Evolutionary conservation across 345 rosid genomes (phyloP), one percentile per base, ranked within the genome.

Genomic region (Dovyalis caffra): DNA sequence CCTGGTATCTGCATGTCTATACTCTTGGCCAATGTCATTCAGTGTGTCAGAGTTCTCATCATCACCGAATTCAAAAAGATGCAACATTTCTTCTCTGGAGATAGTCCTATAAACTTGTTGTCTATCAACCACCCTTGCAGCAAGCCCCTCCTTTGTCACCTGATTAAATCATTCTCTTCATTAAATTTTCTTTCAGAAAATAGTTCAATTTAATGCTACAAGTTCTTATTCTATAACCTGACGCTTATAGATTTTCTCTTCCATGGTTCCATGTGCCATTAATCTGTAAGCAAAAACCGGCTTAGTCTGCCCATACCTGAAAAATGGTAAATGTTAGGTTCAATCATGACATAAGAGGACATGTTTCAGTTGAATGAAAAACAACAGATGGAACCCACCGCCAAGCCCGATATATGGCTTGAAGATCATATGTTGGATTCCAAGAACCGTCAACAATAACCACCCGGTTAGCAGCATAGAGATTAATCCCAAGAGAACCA

Each of bases 61-160:
- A 53, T 93, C 97, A 37, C 94, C 98, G 71, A 96, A 96, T 81
- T 96, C 99, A 78, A 96, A 96, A 61, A 96, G 90, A 83, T 96
- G 99, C 84, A 96, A 76, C 99, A 96, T 93, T 85, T 96, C 99
- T 85, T 96, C 99, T 87, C 81, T 93, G 43, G 99, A 93, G 62
- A 96, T 93, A 32, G 97, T 93, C 76, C 99, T 85, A 85, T 91
- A 94, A 57, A 96, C 90, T 86, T 93, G 99, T 77, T 96, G 99
- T 83, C 99, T 88, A 84, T 96, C 99, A 51, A 96, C 99, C 78
- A 96, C 99, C 89, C 99, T 92, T 76, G 99, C 99, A 81, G 99
- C 99, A 57, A 96, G 97, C 70, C 98, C 97, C 84, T 96, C 99
- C 84, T 96, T 96, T 2, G 94, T 96, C 74, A 93, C 99, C 99